These are phyloP conservation scores for Penicillium sclerotiorum DNA, from an alignment of 2,329 filamentous ascomycete genomes.

Conservation along the genomic window DNA sequence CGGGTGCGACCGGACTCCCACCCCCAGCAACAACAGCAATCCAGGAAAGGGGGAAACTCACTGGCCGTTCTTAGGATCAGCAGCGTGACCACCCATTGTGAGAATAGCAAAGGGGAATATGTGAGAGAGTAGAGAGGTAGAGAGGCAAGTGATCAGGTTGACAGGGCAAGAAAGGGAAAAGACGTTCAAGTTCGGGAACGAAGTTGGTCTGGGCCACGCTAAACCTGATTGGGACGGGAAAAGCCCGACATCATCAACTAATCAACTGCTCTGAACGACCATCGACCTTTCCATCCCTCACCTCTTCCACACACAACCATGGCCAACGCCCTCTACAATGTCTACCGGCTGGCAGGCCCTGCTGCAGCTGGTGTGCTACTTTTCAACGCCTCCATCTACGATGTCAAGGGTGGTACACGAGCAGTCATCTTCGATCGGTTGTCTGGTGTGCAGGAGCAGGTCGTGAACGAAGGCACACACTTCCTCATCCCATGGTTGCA, in stretches of 20 bases:
- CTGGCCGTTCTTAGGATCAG: slow-evolving; percentile 49
- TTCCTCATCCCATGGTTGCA: slow-evolving; percentile 96
- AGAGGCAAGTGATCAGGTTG: slow-evolving; percentile 3
- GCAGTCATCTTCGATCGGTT: slow-evolving; percentile 98
- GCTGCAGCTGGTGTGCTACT: slow-evolving; percentile 68
- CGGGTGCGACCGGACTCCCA: slow-evolving; percentile 25
- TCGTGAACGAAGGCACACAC: slow-evolving; percentile 95
- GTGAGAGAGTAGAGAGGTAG: slow-evolving; percentile 15
- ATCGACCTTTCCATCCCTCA: slow-evolving; percentile 14
- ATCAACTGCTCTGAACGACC: slow-evolving; percentile 13
- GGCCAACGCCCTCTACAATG: slow-evolving; percentile 42
- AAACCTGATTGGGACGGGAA: slow-evolving; percentile 41
- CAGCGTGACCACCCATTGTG: slow-evolving; percentile 40
- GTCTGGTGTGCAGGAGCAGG: slow-evolving; percentile 86
- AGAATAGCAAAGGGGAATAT: slow-evolving; percentile 9
- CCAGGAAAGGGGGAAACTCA: slow-evolving; percentile 32
- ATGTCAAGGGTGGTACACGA: slow-evolving; percentile 90
- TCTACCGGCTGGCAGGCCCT: slow-evolving; percentile 65
- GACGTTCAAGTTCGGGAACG: slow-evolving; percentile 32
- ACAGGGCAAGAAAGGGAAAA: slow-evolving; percentile 25
- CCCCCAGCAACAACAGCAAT: not conserved
- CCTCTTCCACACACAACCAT: slow-evolving; percentile 38
- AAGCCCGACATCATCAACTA: slow-evolving; percentile 40
- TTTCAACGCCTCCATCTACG: slow-evolving; percentile 83
- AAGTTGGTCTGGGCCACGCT: slow-evolving; percentile 37